Base-by-base conservation (phyloP, 2,329 filamentous ascomycete species). In the Clonostachys byssicola region DNA sequence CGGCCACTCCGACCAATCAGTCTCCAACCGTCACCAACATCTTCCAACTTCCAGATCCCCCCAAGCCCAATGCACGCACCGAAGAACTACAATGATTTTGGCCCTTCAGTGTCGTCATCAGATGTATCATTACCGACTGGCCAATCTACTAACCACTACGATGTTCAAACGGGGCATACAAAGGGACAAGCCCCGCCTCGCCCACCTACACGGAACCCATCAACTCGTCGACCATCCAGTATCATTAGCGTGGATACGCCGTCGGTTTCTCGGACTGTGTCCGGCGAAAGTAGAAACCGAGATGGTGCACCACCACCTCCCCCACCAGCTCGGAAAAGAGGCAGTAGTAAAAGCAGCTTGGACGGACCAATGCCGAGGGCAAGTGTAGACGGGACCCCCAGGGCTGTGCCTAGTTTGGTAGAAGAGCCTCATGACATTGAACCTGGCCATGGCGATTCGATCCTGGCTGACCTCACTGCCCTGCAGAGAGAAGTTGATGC, bases 401-500 rank as follows among this genome's bases (percentile, higher is more conserved):
- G 34, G 41, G 42, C 48, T 20, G 49, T 53, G 47, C 35, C 52
- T 10, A 30, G 23, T 30, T 30, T 30, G 23, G 23, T 30, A 8
- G 23, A 30, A 30, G 23, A 30, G 23, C 23, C 23, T 30, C 23
- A 30, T 30, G 23, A 30, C 9, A 30, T 30, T 34, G 52, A 58
- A 45, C 10, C 56, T 16, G 61, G 66, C 55, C 60, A 71, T 59
- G 60, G 71, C 48, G 53, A 68, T 40, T 80, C 88, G 58, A 89
- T 92, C 49, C 64, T 92, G 54, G 86, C 86, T 2, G 86, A 92
- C 60, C 65, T 92, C 47, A 78, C 81, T 42, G 82, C 83, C 18
- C 65, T 92, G 52, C 87, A 89, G 65, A 78, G 78, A 59, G 88
- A 92, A 59, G 87, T 92, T 38, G 87, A 92, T 65, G 86, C 80